Conservation (phyloP, 2,329 filamentous ascomycete species). For the Hawksworthiomyces lignivorus region DNA sequence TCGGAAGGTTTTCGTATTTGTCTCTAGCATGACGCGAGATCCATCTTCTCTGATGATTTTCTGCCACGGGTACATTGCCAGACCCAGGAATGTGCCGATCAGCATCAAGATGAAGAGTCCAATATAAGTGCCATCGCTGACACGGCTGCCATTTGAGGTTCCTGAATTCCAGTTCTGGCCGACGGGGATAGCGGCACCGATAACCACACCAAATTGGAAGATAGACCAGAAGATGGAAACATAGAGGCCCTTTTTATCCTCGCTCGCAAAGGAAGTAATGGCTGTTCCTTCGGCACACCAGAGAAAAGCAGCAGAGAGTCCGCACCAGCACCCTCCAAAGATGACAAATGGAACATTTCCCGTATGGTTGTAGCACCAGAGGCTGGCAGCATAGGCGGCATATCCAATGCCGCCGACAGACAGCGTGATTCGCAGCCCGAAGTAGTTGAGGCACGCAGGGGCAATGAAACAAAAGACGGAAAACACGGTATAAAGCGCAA, state of each 20-base stretch:
- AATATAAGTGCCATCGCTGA: too few species aligned
- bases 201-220: conserved; percentile 85
- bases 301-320: conserved; percentile 69
- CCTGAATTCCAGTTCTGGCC: conserved; percentile 46
- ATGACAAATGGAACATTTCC: conserved; percentile 62
- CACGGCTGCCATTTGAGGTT: too few species aligned
- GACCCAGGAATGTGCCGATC: too few species aligned
- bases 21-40: too few species aligned
- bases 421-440: conserved; percentile 62
- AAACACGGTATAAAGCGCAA: conserved; percentile 42
- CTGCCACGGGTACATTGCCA: too few species aligned
- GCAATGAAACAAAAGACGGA: conserved; percentile 61
- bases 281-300: conserved; percentile 80
- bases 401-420: conserved; percentile 70
- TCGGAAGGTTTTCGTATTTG: too few species aligned
- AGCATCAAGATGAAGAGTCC: too few species aligned
- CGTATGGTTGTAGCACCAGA: conserved; percentile 63
- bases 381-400: conserved; percentile 63
- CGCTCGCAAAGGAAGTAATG: conserved; percentile 83
- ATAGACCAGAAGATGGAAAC: conserved; percentile 93
- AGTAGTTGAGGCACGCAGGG: conserved; percentile 67
- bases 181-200: conserved; percentile 71
- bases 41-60: too few species aligned
- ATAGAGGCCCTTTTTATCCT: conserved; percentile 76
- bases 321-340: conserved; percentile 68